Base-by-base conservation (phyloP, 2,329 filamentous ascomycete genomes). In the Hypoxylon sp. region DNA sequence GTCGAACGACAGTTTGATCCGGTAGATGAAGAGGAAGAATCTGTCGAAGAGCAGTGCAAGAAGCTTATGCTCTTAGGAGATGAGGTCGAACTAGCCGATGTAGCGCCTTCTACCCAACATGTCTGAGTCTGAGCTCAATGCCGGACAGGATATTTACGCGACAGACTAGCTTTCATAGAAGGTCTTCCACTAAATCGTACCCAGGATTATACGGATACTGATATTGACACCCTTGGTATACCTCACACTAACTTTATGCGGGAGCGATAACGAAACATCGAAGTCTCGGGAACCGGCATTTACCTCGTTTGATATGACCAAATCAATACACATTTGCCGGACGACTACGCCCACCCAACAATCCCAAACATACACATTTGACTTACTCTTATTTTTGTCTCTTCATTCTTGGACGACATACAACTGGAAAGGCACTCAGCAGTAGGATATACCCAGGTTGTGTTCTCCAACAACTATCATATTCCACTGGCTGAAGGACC, bases 1-100 rank as follows among this genome's bases (percentile, higher is more conserved):
- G 75, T 78, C 7, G 77, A 77, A 77, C 88, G 91, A 68, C 85
- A 90, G 64, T 89, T 93, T 28, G 87, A 88, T 6, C 90, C 89
- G 1, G 87, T 87, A 14, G 88, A 86, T 25, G 82, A 80, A 1
- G 84, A 84, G 2, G 74, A 74, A 45, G 72, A 75, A 25, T 74
- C 74, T 0, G 71, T 79, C 13, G 76, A 78, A 64, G 75, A 77
- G n/a, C 70, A 75, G 49, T 79, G 77, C 56, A 74, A 74, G 14
- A 72, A 69, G 58, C 73, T 72, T 13, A 79, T 79, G 77, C 68
- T 79, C 2, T 57, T 76, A 1, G 67, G 57, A 17, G 74, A 75
- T 14, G 67, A 71, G 21, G 68, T 51, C 2, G 62, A 63, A 21
- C 46, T 32, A 6, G 49, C 57, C 13, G 52, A 68, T n/a, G 25